Conservation (phyloP, 1,284 basidiomycete species). For the Vanrija humicola region DNA sequence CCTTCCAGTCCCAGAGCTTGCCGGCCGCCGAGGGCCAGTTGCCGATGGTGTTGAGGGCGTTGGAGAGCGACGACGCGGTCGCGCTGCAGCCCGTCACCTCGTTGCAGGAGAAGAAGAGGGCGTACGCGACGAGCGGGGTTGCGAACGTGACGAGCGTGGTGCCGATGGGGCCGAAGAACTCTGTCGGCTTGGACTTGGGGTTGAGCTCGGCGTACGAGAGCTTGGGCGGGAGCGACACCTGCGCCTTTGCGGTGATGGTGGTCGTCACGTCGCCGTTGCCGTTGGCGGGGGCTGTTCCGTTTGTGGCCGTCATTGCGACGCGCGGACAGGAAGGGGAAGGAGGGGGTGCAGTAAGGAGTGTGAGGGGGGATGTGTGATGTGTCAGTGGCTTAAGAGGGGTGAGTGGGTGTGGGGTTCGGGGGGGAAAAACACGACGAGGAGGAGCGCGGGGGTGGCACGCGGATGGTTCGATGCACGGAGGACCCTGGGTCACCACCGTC, state of each 20-base stretch:
- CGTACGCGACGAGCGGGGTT: constrained; percentile 72
- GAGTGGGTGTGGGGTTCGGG: too few relatives aligned
- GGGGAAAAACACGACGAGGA: not conserved
- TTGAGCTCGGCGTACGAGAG: constrained; percentile 48
- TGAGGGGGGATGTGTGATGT: not conserved
- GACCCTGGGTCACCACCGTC: too few relatives aligned
- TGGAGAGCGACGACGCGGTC: constrained; percentile 14
- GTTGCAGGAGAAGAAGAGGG: constrained; percentile 80
- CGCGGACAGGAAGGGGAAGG: not conserved
- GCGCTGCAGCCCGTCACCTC: constrained; percentile 65
- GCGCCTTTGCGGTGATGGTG: constrained; percentile 43
- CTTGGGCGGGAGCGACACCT: constrained; percentile 38
- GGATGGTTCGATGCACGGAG: too few relatives aligned
- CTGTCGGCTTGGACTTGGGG: constrained; percentile 58
- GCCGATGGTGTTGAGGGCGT: constrained; percentile 13
- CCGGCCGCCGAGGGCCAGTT: constrained; percentile 37
- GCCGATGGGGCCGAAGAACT: constrained; percentile 83
- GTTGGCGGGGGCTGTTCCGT: not conserved
- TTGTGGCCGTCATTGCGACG: not conserved
- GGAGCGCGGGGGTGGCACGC: not conserved
- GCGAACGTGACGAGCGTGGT: constrained; percentile 67
- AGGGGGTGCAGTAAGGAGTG: too few relatives aligned
- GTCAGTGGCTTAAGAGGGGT: too few relatives aligned
- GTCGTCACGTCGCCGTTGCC: constrained; percentile 25
- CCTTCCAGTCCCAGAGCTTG: constrained; percentile 74